These are phyloP conservation scores for Senna tora DNA, from an alignment of 306 rosid genomes.

Conservation along the genomic window DNA sequence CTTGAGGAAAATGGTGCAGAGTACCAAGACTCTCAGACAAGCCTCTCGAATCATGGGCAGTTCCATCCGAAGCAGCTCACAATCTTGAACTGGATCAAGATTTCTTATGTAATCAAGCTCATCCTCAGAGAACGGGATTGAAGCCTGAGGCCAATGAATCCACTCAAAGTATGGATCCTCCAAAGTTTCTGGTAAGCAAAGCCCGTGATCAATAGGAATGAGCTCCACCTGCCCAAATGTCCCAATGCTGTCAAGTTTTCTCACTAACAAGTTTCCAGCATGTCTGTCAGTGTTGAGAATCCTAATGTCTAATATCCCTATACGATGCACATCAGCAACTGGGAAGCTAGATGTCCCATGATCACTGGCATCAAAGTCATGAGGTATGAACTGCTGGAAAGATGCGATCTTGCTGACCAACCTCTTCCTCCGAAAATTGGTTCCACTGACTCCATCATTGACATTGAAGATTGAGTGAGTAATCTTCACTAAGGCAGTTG, in stretches of 20 bases:
- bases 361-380: constrained; percentile 99
- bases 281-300: constrained; percentile 97
- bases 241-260: constrained; percentile 77
- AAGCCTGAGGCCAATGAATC: constrained; percentile 99
- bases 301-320: constrained; percentile 94
- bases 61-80: constrained; percentile 80
- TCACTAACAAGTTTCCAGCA: constrained; percentile 91
- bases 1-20: constrained; percentile 90
- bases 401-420: constrained; percentile 95
- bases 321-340: constrained; percentile 87
- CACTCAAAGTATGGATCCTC: constrained; percentile 99
- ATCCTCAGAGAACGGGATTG: constrained; percentile 90
- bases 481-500: constrained; percentile 90
- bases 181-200: constrained; percentile 88
- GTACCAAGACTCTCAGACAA: constrained; percentile 85
- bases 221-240: constrained; percentile 91
- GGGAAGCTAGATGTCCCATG: constrained; percentile 97
- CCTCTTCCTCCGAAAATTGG: constrained; percentile 57
- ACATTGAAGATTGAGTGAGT: constrained; percentile 95
- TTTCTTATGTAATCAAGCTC: constrained; percentile 76
- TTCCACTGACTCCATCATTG: constrained; percentile 88
- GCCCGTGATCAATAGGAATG: constrained; percentile 97
- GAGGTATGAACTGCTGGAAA: constrained; percentile 82
- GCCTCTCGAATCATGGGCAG: constrained; percentile 97
- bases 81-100: constrained; percentile 65